A percentile compares a stretch with the other conserved stretches of the same genome.
These are phyloP conservation scores for Aegilops tauschii DNA, from an alignment of 176 grass and related monocot species.

Conservation along the genomic window DNA sequence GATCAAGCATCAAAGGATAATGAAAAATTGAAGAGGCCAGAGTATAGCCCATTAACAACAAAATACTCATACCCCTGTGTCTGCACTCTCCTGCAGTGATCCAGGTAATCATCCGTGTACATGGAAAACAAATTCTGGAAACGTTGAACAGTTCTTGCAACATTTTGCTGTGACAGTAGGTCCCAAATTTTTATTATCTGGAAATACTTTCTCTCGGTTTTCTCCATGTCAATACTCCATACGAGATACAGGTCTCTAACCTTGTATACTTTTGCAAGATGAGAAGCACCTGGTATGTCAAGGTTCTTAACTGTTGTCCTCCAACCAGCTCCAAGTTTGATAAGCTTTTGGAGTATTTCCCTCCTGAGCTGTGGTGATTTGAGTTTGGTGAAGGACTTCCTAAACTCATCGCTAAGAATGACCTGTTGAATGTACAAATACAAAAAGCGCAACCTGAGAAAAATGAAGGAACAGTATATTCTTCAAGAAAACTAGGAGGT, in stretches of 20 bases:
- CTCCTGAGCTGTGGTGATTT: constrained; percentile 42
- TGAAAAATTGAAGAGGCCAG: background rate
- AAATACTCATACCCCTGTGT: constrained; percentile 43
- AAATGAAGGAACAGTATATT: background rate
- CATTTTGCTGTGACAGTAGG: constrained; percentile 35
- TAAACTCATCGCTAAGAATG: constrained; percentile 67
- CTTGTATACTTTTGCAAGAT: constrained; percentile 48
- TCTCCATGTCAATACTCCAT: constrained; percentile 71
- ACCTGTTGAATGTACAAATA: constrained; percentile 40
- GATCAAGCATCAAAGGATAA: too few species aligned
- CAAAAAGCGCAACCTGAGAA: background rate
- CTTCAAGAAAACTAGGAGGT: background rate
- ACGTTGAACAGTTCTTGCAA: constrained; percentile 43
- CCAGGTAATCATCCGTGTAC: constrained; percentile 63
- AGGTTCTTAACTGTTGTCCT: constrained; percentile 31
- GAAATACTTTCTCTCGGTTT: constrained; percentile 29
- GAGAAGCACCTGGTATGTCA: constrained; percentile 18
- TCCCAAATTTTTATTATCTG: constrained; percentile 85
- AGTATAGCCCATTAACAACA: background rate
- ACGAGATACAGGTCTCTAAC: constrained; percentile 56
- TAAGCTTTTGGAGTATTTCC: constrained; percentile 54
- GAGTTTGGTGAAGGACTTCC: constrained; percentile 55
- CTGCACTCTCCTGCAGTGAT: constrained; percentile 42
- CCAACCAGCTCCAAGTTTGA: constrained; percentile 64
- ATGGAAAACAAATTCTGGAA: constrained; percentile 77